Conservation (phyloP, 176 grass and related monocot genomes). For the Aegilops tauschii region DNA sequence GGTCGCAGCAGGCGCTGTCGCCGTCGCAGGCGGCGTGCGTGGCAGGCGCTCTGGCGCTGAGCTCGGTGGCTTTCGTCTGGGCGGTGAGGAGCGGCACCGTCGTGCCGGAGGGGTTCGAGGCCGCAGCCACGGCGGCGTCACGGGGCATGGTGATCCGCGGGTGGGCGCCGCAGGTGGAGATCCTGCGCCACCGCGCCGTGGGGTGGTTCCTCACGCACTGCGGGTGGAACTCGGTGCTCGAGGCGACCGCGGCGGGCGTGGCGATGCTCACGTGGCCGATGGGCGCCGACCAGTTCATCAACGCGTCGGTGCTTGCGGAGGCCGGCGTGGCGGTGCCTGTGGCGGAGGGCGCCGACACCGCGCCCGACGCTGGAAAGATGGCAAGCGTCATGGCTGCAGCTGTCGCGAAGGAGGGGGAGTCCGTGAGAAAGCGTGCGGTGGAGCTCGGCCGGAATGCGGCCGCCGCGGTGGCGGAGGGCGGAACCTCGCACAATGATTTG, state of each 20-base stretch:
- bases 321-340: conserved; percentile 32
- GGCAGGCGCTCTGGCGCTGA: conserved; percentile 43
- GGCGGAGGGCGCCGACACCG: conserved; percentile 29
- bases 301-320: conserved; percentile 43
- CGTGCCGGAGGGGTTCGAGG: conserved; percentile 34
- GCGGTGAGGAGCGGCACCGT: conserved; percentile 10
- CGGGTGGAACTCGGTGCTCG: no score
- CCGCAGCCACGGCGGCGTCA: conserved; percentile 37
- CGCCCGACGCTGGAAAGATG: conserved; percentile 30
- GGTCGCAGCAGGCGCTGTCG: conserved; percentile 39
- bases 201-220: conserved; percentile 55
- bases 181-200: conserved; percentile 41
- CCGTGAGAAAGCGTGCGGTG: conserved; percentile 19
- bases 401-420: neutral
- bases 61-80: conserved; percentile 51
- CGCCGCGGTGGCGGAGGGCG: conserved; percentile 32
- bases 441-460: conserved; percentile 23
- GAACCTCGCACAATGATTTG: conserved; percentile 37
- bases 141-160: conserved; percentile 45
- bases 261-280: conserved; percentile 60
- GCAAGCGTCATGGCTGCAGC: conserved; percentile 7
- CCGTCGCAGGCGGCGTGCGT: conserved; percentile 25
- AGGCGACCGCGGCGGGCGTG: conserved; percentile 33
- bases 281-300: conserved; percentile 55
- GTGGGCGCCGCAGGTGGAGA: conserved; percentile 76